phyloP scores from a whole-genome alignment of 2,329 filamentous ascomycete genomes.

The Botryosphaeria dothidea region DNA sequence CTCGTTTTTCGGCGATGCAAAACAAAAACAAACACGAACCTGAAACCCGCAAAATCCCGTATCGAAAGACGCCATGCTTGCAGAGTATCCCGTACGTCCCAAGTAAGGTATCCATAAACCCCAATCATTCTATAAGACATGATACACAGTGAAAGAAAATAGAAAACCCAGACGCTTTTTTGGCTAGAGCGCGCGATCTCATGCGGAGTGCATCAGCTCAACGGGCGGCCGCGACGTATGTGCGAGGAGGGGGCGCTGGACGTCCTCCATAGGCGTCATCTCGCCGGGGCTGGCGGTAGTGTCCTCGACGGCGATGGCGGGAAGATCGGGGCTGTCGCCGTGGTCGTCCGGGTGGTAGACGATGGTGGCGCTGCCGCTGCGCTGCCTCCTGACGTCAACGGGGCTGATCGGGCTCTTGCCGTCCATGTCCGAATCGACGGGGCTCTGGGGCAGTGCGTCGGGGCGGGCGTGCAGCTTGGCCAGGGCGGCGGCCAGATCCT shows the following conservation, averaged over 20 bases:
- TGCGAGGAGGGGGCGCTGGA: slow-evolving; percentile 2
- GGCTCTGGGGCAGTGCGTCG: slow-evolving; percentile 23
- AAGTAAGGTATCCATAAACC: not conserved
- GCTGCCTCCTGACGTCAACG: slow-evolving; percentile 28
- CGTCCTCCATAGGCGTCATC: slow-evolving; percentile 26
- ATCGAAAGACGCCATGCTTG: slow-evolving; percentile 9
- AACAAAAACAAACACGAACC: not conserved
- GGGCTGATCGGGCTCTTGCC: slow-evolving; percentile 28
- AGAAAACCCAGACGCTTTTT: not conserved
- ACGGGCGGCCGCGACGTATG: slow-evolving; percentile 41
- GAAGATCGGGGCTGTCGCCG: slow-evolving; percentile 59
- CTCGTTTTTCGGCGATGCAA: not conserved
- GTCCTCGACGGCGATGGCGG: slow-evolving; percentile 66
- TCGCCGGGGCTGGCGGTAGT: slow-evolving; percentile 53
- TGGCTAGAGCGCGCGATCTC: not conserved
- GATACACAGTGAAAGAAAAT: not conserved
- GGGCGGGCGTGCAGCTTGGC: slow-evolving; percentile 50
- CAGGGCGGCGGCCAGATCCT: slow-evolving; percentile 60
- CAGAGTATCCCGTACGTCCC: slow-evolving; percentile 16
- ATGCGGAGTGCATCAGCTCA: slow-evolving; percentile 35
- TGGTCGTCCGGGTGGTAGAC: slow-evolving; percentile 66
- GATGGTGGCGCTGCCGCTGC: slow-evolving; percentile 58
- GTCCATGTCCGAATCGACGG: slow-evolving; percentile 25
- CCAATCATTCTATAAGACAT: slow-evolving; percentile 16
- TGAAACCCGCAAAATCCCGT: not conserved